These are phyloP conservation scores for Apiospora rasikravindrae DNA, from an alignment of 2,329 filamentous ascomycete genomes.

Conservation along the genomic window DNA sequence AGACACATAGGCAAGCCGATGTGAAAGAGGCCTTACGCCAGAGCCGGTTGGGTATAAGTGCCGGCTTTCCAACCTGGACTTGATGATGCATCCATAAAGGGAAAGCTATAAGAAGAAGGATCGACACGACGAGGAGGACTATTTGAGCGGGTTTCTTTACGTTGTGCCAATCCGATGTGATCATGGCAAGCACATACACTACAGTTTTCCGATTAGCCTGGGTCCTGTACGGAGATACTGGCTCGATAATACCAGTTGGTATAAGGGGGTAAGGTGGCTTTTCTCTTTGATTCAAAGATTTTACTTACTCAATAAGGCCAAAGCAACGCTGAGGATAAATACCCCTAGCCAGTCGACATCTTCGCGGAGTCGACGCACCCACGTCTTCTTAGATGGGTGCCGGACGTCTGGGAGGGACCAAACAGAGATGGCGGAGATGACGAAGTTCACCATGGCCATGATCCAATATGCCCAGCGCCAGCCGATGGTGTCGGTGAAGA, in stretches of 20 bases:
- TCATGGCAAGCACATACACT: constrained; percentile 54
- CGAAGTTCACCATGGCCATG: constrained; percentile 43
- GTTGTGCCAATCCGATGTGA: constrained; percentile 42
- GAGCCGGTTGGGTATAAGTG: constrained; percentile 61
- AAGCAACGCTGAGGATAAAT: not conserved
- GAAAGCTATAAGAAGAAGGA: constrained; percentile 50
- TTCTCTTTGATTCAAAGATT: not conserved
- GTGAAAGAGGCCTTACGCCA: constrained; percentile 61
- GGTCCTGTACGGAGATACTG: not conserved
- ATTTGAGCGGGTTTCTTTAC: constrained; percentile 46
- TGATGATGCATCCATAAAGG: constrained; percentile 45
- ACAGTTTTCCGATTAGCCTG: constrained; percentile 23
- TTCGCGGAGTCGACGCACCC: constrained; percentile 36
- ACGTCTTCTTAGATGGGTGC: constrained; percentile 31
- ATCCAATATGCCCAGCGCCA: constrained; percentile 54
- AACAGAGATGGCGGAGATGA: constrained; percentile 42
- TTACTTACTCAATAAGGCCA: constrained; percentile 12
- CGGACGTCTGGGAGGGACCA: constrained; percentile 41
- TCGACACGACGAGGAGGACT: constrained; percentile 45
- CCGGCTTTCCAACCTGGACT: constrained; percentile 34
- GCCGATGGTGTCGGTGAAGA: constrained; percentile 53
- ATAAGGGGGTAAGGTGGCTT: no score
- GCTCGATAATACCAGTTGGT: not conserved
- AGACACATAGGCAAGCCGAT: constrained; percentile 52
- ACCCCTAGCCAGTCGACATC: constrained; percentile 58